Evolutionary conservation across 2,329 filamentous ascomycete genomes (phyloP).

Genomic region (Tolypocladium nubicola): DNA sequence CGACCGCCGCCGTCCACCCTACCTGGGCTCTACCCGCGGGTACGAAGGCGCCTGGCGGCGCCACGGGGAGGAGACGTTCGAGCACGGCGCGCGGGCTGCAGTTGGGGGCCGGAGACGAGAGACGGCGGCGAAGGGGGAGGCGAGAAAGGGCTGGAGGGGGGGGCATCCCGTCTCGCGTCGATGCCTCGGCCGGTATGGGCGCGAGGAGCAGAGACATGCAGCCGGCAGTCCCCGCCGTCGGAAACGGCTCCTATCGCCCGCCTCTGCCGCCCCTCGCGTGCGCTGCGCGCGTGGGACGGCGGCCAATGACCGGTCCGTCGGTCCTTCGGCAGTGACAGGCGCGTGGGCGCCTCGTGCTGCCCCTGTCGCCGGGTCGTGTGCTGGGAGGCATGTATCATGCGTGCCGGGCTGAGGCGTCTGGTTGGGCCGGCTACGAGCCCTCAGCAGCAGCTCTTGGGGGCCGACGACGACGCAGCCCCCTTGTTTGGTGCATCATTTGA

Average conservation of each 20-base stretch:
- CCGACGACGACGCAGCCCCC: background rate
- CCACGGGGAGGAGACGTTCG: background rate
- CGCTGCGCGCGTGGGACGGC: background rate
- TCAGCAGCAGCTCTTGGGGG: background rate
- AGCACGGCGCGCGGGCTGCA: background rate
- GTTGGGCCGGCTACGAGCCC: background rate
- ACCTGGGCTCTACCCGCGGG: background rate
- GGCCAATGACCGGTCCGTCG: background rate
- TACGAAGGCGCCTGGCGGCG: too few species aligned
- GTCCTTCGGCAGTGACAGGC: background rate
- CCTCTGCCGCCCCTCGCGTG: background rate
- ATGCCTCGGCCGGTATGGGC: background rate
- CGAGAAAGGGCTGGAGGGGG: background rate
- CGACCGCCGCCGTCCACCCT: background rate
- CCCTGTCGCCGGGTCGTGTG: background rate
- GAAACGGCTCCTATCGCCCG: background rate
- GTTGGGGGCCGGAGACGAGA: background rate
- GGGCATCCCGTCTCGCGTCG: background rate
- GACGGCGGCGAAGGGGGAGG: background rate
- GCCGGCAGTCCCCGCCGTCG: background rate
- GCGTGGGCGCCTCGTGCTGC: background rate
- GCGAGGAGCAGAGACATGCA: background rate
- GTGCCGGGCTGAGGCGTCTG: background rate
- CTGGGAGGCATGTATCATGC: background rate
- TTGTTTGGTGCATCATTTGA: background rate